These are phyloP conservation scores for Xylaria curta DNA, from an alignment of 495 filamentous ascomycete species.

Conservation along the genomic window DNA sequence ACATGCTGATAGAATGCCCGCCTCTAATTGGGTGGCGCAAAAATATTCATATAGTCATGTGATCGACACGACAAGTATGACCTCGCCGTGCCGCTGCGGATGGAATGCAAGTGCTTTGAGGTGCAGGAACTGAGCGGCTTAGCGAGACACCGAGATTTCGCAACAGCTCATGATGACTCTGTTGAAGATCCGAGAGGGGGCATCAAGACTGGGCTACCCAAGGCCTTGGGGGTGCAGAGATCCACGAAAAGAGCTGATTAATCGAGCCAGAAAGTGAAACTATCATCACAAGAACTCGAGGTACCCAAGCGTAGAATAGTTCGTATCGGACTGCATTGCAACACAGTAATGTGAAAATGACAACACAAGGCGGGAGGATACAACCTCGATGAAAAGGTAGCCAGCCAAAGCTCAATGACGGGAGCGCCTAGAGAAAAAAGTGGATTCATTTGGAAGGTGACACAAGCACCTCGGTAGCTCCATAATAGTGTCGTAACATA, in stretches of 20 bases:
- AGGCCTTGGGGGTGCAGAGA: not conserved
- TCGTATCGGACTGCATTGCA: not conserved
- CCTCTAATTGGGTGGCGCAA: slow-evolving; percentile 16
- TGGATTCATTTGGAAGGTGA: not conserved
- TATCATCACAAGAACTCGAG: not conserved
- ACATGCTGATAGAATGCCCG: slow-evolving; percentile 30
- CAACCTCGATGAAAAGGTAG: not conserved
- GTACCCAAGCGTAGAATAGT: not conserved
- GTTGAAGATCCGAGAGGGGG: not conserved
- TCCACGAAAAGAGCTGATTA: not conserved
- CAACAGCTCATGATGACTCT: slow-evolving; percentile 9
- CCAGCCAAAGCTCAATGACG: not conserved
- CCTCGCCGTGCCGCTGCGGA: not conserved
- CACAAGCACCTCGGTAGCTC: not conserved
- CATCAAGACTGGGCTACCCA: slow-evolving; percentile 3
- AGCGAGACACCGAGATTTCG: not conserved
- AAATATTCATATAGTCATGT: slow-evolving; percentile 6
- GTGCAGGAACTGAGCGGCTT: not conserved
- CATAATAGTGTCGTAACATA: not conserved
- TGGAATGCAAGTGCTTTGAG: slow-evolving; percentile 5
- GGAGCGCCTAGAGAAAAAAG: not conserved
- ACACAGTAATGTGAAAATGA: not conserved
- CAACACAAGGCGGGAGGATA: not conserved
- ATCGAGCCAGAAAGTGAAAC: not conserved
- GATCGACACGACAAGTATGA: slow-evolving; percentile 13